These are phyloP conservation scores for Phytophthora multivora DNA, from an alignment of 352 stramenopile species.

Conservation along the genomic window DNA sequence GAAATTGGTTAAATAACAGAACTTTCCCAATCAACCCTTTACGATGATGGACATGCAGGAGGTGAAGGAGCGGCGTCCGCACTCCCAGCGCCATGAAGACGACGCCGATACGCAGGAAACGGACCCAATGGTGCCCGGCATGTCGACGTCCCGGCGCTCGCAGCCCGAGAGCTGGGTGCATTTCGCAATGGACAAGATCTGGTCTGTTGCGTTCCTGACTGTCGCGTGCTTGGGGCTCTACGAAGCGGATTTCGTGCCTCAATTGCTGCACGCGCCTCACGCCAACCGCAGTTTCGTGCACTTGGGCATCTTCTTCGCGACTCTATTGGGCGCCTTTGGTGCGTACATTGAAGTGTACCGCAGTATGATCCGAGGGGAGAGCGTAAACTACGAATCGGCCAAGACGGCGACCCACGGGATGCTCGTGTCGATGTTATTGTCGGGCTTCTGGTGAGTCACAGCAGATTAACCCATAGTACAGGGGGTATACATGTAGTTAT, in stretches of 20 bases:
- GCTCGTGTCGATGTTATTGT: constrained; percentile 59
- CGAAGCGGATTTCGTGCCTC: constrained; percentile 61
- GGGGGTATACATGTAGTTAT: no score
- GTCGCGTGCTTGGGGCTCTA: constrained; percentile 60
- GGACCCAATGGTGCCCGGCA: constrained; percentile 44
- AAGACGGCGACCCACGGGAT: constrained; percentile 74
- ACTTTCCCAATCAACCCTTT: neutral
- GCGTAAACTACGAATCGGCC: constrained; percentile 62
- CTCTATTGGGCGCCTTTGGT: constrained; percentile 60
- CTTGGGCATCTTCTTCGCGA: constrained; percentile 54
- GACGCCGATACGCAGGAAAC: constrained; percentile 25
- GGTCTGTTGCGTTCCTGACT: constrained; percentile 58
- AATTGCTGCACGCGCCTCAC: constrained; percentile 57
- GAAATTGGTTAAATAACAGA: neutral
- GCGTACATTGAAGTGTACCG: constrained; percentile 81
- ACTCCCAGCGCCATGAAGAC: constrained; percentile 14
- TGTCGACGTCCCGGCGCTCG: constrained; percentile 11
- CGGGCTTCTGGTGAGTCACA: constrained; percentile 51
- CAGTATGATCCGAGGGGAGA: constrained; percentile 57
- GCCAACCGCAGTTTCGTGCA: constrained; percentile 61
- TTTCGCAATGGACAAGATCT: constrained; percentile 59
- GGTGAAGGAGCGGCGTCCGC: constrained; percentile 49
- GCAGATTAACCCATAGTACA: no score
- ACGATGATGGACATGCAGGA: constrained; percentile 73
- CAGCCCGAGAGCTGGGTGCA: constrained; percentile 41